phyloP scores from a whole-genome alignment of 164 flowering plant genomes.

The Buxus sempervirens region DNA sequence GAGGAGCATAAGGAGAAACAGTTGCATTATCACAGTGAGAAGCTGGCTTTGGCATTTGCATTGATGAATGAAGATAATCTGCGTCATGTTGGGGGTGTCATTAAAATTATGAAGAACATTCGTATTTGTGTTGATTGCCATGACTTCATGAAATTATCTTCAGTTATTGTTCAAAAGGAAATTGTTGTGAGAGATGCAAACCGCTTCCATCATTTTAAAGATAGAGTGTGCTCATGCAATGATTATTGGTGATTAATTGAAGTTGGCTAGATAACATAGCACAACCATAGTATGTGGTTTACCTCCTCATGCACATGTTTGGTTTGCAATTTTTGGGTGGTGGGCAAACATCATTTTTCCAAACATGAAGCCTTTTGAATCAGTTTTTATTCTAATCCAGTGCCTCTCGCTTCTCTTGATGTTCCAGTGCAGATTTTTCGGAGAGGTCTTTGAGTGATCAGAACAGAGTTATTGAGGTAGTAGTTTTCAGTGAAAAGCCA shows the following conservation, averaged over 20 bases:
- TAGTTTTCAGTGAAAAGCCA: too few species aligned
- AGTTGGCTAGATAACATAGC: constrained; percentile 5
- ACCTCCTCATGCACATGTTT: too few species aligned
- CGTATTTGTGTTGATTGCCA: constrained; percentile 76
- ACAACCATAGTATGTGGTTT: neutral
- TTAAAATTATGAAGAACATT: constrained; percentile 70
- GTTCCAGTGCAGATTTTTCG: too few species aligned
- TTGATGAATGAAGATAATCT: constrained; percentile 31
- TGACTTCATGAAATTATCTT: constrained; percentile 69
- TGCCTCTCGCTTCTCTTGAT: too few species aligned
- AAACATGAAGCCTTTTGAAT: too few species aligned
- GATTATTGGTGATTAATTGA: constrained; percentile 54
- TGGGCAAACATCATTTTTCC: too few species aligned
- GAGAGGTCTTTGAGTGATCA: too few species aligned
- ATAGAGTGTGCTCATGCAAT: constrained; percentile 61
- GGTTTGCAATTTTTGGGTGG: too few species aligned
- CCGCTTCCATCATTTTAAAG: constrained; percentile 68
- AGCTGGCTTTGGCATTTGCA: constrained; percentile 67
- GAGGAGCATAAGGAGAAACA: constrained; percentile 70
- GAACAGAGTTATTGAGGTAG: too few species aligned
- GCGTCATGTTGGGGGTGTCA: constrained; percentile 7
- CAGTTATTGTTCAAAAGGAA: constrained; percentile 46
- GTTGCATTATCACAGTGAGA: constrained; percentile 71
- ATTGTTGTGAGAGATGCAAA: constrained; percentile 73
- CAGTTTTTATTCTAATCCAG: too few species aligned